A percentile compares a stretch with the other conserved stretches of the same genome.
phyloP scores from a whole-genome alignment of 208 protist genomes.

The Crithidia mellificae region DNA sequence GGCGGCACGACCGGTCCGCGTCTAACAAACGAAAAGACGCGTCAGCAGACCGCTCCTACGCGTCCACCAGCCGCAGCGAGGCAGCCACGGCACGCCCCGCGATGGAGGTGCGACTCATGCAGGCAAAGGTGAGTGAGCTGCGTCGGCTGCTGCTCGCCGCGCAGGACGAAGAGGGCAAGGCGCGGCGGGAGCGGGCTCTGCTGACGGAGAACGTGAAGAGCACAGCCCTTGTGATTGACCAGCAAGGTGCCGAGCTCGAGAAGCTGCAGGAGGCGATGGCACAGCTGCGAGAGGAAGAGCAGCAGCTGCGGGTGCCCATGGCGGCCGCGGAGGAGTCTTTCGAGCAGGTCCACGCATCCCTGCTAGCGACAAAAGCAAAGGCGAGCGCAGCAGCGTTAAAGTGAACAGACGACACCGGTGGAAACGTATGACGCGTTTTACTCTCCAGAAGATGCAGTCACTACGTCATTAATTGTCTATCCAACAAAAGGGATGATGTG shows the following conservation, averaged over 20 bases:
- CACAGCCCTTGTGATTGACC: constrained; percentile 56
- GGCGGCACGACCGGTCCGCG: not conserved
- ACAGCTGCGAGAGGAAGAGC: constrained; percentile 45
- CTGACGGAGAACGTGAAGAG: constrained; percentile 61
- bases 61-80: not conserved
- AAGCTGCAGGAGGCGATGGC: constrained; percentile 46
- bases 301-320: constrained; percentile 40
- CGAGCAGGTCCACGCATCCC: constrained; percentile 73
- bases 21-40: not conserved
- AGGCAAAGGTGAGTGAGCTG: constrained; percentile 70
- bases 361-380: constrained; percentile 45
- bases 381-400: constrained; percentile 7
- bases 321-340: constrained; percentile 69
- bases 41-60: not conserved
- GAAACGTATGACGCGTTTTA: no score
- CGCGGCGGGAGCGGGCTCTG: constrained; percentile 49
- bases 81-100: constrained; percentile 2
- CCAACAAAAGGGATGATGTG: no score
- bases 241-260: constrained; percentile 59
- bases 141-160: constrained; percentile 47
- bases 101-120: constrained; percentile 51
- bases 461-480: no score
- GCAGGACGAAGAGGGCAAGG: constrained; percentile 47
- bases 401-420: constrained; percentile 3
- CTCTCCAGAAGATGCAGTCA: no score